Percentiles rank a stretch among this genome's conserved stretches.
phyloP scores from a whole-genome alignment of 192 early-diverging fungal genomes.

The Coemansia sp. region DNA sequence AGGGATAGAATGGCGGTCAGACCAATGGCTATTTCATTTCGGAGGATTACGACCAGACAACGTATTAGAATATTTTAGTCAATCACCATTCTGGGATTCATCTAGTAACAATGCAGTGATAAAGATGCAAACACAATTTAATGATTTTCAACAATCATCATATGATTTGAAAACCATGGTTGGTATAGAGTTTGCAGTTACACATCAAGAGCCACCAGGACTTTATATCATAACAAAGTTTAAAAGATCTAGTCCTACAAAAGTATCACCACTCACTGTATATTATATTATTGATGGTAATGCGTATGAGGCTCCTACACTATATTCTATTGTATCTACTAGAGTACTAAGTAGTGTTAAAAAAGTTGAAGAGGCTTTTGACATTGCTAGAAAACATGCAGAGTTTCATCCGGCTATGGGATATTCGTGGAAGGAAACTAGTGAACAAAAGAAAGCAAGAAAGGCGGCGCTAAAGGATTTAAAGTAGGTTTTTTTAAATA shows the following conservation, averaged over 20 bases:
- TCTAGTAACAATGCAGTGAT: slow-evolving; percentile 75
- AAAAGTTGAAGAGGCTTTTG: slow-evolving; percentile 39
- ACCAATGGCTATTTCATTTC: slow-evolving; percentile 55
- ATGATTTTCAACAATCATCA: slow-evolving; percentile 56
- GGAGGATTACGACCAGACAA: slow-evolving; percentile 71
- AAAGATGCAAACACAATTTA: slow-evolving; percentile 79
- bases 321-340: slow-evolving; percentile 66
- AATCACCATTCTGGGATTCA: slow-evolving; percentile 79
- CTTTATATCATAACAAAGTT: slow-evolving; percentile 73
- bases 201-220: slow-evolving; percentile 60
- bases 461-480: slow-evolving; percentile 33
- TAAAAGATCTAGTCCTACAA: slow-evolving; percentile 54
- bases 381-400: slow-evolving; percentile 25
- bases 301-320: slow-evolving; percentile 68
- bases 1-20: slow-evolving; percentile 61
- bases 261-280: slow-evolving; percentile 45
- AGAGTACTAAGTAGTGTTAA: slow-evolving; percentile 59
- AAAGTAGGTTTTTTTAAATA: no score
- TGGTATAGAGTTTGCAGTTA: slow-evolving; percentile 73
- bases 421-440: slow-evolving; percentile 45
- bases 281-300: slow-evolving; percentile 70
- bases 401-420: slow-evolving; percentile 48
- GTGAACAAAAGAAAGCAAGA: slow-evolving; percentile 26
- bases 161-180: slow-evolving; percentile 60
- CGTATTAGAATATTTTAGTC: slow-evolving; percentile 75